Evolutionary conservation across 1,284 basidiomycete genomes (phyloP).

Genomic region (Ustilago sp.): DNA sequence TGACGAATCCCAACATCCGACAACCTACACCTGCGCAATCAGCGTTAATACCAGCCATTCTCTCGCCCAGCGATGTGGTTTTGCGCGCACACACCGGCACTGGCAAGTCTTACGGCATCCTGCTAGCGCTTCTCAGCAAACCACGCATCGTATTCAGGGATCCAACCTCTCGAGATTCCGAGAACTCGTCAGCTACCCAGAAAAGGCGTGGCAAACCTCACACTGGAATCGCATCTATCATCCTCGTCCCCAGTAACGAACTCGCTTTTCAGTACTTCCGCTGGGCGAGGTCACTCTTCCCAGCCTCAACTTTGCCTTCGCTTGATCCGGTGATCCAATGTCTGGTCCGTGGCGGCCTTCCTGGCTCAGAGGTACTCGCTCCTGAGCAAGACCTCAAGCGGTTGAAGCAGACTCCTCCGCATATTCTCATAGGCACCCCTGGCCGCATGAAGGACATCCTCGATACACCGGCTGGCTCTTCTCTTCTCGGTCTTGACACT

Average conservation of each 20-base stretch:
- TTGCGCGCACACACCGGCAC: conserved; percentile 67
- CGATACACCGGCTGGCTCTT: conserved; percentile 40
- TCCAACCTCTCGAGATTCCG: not conserved
- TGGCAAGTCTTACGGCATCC: conserved; percentile 65
- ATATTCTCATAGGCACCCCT: conserved; percentile 66
- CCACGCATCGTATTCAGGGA: conserved; percentile 62
- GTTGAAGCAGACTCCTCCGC: conserved; percentile 55
- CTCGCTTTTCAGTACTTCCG: conserved; percentile 63
- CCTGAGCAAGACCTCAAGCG: conserved; percentile 46
- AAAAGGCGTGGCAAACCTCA: conserved; percentile 29
- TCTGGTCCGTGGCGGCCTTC: conserved; percentile 50
- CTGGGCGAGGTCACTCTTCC: conserved; percentile 61
- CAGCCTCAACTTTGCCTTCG: conserved; percentile 27
- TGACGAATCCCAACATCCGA: conserved; percentile 53
- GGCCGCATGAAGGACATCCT: conserved; percentile 61
- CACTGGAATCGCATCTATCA: conserved; percentile 57
- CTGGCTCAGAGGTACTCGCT: conserved; percentile 23
- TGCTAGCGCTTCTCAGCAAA: conserved; percentile 64
- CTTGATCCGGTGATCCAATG: conserved; percentile 62
- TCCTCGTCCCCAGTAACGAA: conserved; percentile 67
- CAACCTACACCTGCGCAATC: conserved; percentile 62
- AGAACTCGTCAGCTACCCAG: conserved; percentile 3
- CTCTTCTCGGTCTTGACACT: conserved; percentile 58
- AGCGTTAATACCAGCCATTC: conserved; percentile 57
- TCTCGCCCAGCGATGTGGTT: conserved; percentile 60